These are phyloP conservation scores for Kazachstania taianensis DNA, from an alignment of 805 yeast genomes.

Conservation along the genomic window DNA sequence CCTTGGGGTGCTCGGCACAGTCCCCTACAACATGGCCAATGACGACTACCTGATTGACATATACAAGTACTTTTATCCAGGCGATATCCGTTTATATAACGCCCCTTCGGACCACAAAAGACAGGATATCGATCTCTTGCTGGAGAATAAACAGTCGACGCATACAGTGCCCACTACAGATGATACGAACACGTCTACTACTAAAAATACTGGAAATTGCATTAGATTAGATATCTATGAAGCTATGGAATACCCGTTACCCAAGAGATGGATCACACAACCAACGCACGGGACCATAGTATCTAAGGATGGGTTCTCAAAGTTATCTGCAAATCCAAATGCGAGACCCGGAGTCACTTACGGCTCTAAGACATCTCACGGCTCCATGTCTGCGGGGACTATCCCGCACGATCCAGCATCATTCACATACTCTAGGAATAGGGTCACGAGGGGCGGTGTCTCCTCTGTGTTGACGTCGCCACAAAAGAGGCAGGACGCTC, in stretches of 20 bases:
- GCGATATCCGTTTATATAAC: neutral
- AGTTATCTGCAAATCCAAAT: slow-evolving; percentile 17
- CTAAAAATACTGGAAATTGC: slow-evolving; percentile 7
- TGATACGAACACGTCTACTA: neutral
- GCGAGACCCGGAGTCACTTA: slow-evolving; percentile 13
- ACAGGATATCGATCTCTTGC: no score
- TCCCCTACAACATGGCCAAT: slow-evolving; percentile 21
- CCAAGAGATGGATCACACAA: slow-evolving; percentile 22
- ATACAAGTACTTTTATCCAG: slow-evolving; percentile 25
- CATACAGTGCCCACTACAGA: neutral
- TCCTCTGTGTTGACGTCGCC: neutral
- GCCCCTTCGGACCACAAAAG: no score
- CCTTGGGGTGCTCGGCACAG: slow-evolving; percentile 26
- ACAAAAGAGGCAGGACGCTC: slow-evolving; percentile 4
- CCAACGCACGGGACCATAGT: slow-evolving; percentile 17
- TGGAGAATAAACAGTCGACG: no score
- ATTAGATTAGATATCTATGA: slow-evolving; percentile 18
- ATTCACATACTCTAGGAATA: slow-evolving; percentile 9
- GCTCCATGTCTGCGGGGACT: neutral
- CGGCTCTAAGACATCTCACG: neutral
- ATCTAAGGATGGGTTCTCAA: slow-evolving; percentile 22
- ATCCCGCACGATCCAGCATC: no score
- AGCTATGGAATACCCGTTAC: slow-evolving; percentile 22
- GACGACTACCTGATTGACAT: slow-evolving; percentile 26
- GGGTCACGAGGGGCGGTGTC: neutral